Base-by-base conservation (phyloP, 495 filamentous ascomycete genomes). In the Aspergillus baeticus region DNA sequence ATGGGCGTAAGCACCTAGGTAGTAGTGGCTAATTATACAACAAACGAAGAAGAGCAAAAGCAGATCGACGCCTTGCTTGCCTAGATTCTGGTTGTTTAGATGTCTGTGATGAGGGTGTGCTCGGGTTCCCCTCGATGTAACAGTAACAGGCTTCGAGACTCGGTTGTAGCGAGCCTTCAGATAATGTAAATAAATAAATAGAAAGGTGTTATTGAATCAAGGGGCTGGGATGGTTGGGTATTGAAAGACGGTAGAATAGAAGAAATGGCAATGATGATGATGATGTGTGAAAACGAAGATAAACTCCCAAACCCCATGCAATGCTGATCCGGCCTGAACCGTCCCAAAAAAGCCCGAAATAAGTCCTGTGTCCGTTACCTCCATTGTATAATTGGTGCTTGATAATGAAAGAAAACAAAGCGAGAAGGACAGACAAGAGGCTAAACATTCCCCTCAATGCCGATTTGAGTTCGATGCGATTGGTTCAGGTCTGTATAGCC, bases 391-490 rank as follows among this genome's bases (percentile, higher is more conserved):
- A 23, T 5, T 14, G 34, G 35, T 10, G 14, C 26, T 50, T 45
- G 3, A 26, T 15, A 50, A 33, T 37, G 31, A 37, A 23, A 8
- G 10, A 42, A 18, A 38, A 50, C 34, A 21, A 20, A 33, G 6
- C 3, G 14, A 42, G 31, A 21, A 43, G 52, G 22, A 26, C 46
- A 48, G 54, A 44, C 15, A 53, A 47, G 26, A 8, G 43, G 45
- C 39, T 66, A 70, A 26, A 63, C 64, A 33, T 59, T 52, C 8
- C 68, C 66, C 49, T 66, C 54, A 23, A 68, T 62, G 35, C 59
- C 60, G 44, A 67, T 59, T 17, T 65, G 65, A 35, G 60, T 44
- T 21, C 54, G 55, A n/a, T 42, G 49, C 0, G 60, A 4, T 26
- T 57, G 58, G n/a, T 51, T 57, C 1, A 62, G 7, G 23, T 58